Conservation (phyloP, 306 rosid species). For the Dryas octopetala region DNA sequence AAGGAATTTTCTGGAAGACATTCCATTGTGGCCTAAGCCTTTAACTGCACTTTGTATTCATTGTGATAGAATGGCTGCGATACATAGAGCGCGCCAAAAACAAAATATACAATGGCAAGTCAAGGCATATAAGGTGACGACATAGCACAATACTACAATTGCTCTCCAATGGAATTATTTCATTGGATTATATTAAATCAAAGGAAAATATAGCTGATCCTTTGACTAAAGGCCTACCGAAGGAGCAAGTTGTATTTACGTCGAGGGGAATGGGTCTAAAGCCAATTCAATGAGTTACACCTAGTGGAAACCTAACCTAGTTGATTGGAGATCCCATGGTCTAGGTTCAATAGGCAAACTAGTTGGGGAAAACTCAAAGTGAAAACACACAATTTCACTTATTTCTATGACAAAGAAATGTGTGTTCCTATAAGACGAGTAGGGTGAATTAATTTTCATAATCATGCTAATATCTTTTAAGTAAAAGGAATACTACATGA, state of each 20-base stretch:
- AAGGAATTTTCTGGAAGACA: too few species aligned
- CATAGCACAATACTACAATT: background rate
- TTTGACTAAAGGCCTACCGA: background rate
- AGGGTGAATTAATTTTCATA: background rate
- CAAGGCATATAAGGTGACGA: background rate
- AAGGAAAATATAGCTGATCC: background rate
- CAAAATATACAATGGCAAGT: background rate
- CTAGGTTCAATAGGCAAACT: background rate
- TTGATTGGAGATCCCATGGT: background rate
- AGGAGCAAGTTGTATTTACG: background rate
- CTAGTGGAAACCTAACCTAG: background rate
- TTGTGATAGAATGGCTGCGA: background rate
- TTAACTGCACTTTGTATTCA: background rate
- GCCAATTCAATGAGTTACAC: background rate
- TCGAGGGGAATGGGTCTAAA: background rate
- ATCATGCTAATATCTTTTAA: background rate
- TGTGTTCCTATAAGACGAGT: background rate
- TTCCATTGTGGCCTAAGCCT: too few species aligned
- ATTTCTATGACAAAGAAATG: background rate
- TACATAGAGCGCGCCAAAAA: background rate
- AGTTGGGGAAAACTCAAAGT: background rate
- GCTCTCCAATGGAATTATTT: background rate
- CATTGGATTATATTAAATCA: background rate
- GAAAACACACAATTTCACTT: background rate
- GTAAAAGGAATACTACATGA: background rate